Evolutionary conservation across 371 early-diverging fungal genomes (phyloP).

Genomic region (Mortierella sp.): DNA sequence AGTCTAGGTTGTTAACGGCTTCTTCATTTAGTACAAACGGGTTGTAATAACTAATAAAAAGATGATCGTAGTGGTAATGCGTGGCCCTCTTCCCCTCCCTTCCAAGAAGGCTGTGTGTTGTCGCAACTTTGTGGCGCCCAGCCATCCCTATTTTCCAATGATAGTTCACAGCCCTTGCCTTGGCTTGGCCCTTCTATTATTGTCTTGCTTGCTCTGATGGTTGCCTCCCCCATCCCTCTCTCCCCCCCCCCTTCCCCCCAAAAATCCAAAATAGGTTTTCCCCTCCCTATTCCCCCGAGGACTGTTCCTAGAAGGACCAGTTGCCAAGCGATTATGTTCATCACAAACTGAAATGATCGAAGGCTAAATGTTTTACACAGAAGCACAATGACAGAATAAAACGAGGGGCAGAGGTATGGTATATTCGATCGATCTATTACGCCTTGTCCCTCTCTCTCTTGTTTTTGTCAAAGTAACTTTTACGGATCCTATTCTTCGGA

Average conservation of each 20-base stretch:
- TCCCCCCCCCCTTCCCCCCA: background rate
- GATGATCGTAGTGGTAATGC: background rate
- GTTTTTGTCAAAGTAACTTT: background rate
- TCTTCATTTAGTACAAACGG: background rate
- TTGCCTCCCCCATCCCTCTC: background rate
- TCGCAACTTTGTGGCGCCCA: slow-evolving; percentile 1
- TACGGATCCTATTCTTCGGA: slow-evolving; percentile 5
- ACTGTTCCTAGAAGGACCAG: background rate
- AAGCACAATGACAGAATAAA: background rate
- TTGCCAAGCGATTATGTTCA: background rate
- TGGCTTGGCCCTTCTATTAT: slow-evolving; percentile 3
- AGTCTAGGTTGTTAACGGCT: slow-evolving; percentile 8
- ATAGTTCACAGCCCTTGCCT: background rate
- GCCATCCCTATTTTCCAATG: background rate
- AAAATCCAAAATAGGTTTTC: slow-evolving; percentile 14
- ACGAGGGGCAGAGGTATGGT: background rate
- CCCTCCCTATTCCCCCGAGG: background rate
- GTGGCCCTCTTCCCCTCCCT: background rate
- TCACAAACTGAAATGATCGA: background rate
- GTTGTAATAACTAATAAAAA: background rate
- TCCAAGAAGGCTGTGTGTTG: background rate
- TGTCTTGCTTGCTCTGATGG: background rate
- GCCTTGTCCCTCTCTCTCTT: background rate
- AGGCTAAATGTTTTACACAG: background rate
- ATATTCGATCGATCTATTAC: background rate